Conservation (phyloP, 2,329 filamentous ascomycete species). For the Moelleriella libera region DNA sequence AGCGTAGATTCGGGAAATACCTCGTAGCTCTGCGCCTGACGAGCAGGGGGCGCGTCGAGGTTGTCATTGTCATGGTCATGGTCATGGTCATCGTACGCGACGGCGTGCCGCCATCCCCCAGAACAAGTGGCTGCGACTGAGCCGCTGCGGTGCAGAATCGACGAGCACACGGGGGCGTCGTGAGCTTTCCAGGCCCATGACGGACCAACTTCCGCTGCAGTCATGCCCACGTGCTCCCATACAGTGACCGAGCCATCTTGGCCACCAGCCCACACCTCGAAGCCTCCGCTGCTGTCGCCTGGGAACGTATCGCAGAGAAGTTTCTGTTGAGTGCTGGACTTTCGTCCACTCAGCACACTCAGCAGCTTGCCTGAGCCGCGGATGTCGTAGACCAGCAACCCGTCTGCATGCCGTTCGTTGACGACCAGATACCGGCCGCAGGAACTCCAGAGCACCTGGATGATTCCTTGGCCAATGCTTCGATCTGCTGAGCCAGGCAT, state of each 20-base stretch:
- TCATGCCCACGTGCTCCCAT: conserved; percentile 41
- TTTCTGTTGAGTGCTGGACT: conserved; percentile 38
- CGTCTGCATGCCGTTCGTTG: conserved; percentile 41
- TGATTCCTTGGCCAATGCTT: conserved; percentile 47
- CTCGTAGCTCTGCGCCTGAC: not conserved
- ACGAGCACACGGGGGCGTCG: conserved; percentile 31
- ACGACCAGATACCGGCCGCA: conserved; percentile 50
- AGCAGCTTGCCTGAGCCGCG: conserved; percentile 44
- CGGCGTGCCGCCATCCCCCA: conserved; percentile 32
- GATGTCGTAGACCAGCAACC: conserved; percentile 48
- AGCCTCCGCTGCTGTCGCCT: conserved; percentile 22
- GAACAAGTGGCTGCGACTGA: conserved; percentile 43
- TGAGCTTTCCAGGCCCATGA: conserved; percentile 37
- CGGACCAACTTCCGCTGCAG: conserved; percentile 26
- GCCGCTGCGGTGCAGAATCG: conserved; percentile 37
- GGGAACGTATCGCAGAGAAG: conserved; percentile 41
- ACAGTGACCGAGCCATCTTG: conserved; percentile 38
- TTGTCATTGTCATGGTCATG: too few relatives aligned
- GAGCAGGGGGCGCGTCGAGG: not conserved
- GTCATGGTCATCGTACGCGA: not conserved
- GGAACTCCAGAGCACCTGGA: conserved; percentile 46
- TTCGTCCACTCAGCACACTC: conserved; percentile 35
- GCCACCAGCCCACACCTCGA: conserved; percentile 50
- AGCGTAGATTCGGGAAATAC: conserved; percentile 4
- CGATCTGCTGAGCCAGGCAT: conserved; percentile 17